Evolutionary conservation across 2,329 filamentous ascomycete species (phyloP), one percentile per base, ranked within the genome.

Genomic region (Elsinoe arachidis): DNA sequence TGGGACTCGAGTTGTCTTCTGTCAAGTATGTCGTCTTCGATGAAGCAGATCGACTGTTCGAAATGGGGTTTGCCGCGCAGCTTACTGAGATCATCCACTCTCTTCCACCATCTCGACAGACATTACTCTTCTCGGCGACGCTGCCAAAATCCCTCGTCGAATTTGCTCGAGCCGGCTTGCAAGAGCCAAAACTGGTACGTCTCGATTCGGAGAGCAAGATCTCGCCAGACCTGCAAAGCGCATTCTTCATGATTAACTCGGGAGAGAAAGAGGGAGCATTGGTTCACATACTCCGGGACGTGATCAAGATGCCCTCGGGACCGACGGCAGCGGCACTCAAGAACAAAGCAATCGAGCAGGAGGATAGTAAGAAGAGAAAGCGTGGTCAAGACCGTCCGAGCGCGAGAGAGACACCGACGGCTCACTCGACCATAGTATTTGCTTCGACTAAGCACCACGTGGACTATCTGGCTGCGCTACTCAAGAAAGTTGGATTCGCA

Each of bases 61-160:
- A 99, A 69, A 96, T 99, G 92, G 95, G 93, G 65, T 99, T 99
- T 69, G 90, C 91, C 3, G 85, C 88, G 2, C 93, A 99, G 68
- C 77, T 99, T 64, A 87, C 88, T 1, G 93, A 99, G 69, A 97
- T 97, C 76, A 76, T 99, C 54, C 85, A 96, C 67, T 88, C 90
- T 0, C 76, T 99, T 14, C 93, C 95, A 1, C 76, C 82, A 0
- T 87, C 85, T 21, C 81, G 95, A 59, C 93, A 99, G 69, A 99
- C 91, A 2, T 76, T 97, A 6, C 78, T 99, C 1, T 99, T 99
- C 72, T 99, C 93, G 34, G 93, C 93, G 0, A 99, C 93, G 0
- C 77, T 99, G 17, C 93, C 93, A 1, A 92, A 92, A 58, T 95
- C 90, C 0, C 78, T 99, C 33, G 93, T 97, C 5, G 95, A 99